These are phyloP conservation scores for Hymenoscyphus salicellus DNA, from an alignment of 2,329 filamentous ascomycete genomes.

Conservation along the genomic window DNA sequence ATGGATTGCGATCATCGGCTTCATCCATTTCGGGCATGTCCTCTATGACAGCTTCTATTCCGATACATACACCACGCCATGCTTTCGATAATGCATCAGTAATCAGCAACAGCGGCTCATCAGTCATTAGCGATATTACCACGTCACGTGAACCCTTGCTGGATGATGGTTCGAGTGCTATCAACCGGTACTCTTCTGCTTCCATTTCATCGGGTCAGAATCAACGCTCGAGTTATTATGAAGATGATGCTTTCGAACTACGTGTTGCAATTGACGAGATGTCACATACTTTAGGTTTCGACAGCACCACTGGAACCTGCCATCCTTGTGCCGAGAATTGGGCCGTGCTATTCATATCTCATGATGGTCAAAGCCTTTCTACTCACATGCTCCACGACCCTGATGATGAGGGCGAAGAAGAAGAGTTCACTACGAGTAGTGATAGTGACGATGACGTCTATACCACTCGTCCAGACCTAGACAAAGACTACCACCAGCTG, in stretches of 20 bases:
- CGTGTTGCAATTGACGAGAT: slow-evolving; percentile 69
- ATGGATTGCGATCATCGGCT: slow-evolving; percentile 62
- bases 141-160: slow-evolving; percentile 63
- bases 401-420: slow-evolving; percentile 63
- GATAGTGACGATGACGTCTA: slow-evolving; percentile 57
- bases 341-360: slow-evolving; percentile 75
- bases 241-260: slow-evolving; percentile 63
- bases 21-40: slow-evolving; percentile 68
- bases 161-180: slow-evolving; percentile 51
- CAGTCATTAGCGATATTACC: slow-evolving; percentile 66
- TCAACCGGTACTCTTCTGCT: slow-evolving; percentile 55
- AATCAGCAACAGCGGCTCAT: slow-evolving; percentile 69
- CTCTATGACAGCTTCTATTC: slow-evolving; percentile 65
- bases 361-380: slow-evolving; percentile 67
- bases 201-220: slow-evolving; percentile 40
- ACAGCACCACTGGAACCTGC: slow-evolving; percentile 63
- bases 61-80: slow-evolving; percentile 53
- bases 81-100: slow-evolving; percentile 65
- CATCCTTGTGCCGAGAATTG: slow-evolving; percentile 82
- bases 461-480: slow-evolving; percentile 59
- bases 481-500: slow-evolving; percentile 77
- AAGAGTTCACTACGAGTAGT: slow-evolving; percentile 61
- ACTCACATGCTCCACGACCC: slow-evolving; percentile 70
- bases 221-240: slow-evolving; percentile 50
- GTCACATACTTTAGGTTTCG: slow-evolving; percentile 61